Percentiles rank a stretch among this genome's conserved stretches.
Conservation (phyloP, 176 grass and related monocot genomes). For the Eleusine coracana region DNA sequence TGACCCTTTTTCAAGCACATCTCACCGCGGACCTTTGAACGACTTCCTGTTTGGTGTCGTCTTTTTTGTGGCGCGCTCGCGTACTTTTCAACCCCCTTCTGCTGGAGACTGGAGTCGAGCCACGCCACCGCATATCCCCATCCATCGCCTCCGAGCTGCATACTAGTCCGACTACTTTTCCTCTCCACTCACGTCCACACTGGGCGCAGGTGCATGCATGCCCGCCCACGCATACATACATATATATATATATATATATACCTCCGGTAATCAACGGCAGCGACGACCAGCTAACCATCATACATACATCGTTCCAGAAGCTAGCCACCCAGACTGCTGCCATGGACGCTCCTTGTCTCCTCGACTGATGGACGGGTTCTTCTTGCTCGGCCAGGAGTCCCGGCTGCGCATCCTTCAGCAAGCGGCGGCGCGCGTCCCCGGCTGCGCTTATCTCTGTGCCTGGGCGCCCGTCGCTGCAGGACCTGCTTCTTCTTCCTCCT, state of each 20-base stretch:
- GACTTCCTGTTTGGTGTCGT: slow-evolving; percentile 1
- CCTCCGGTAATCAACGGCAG: neutral
- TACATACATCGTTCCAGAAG: neutral
- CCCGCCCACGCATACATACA: slow-evolving; percentile 19
- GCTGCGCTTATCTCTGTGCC: slow-evolving; percentile 53
- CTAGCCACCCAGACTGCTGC: neutral
- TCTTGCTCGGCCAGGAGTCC: slow-evolving; percentile 47
- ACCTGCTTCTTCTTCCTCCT: neutral
- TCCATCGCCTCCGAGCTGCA: neutral
- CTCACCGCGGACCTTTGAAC: slow-evolving; percentile 28
- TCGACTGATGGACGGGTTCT: slow-evolving; percentile 41
- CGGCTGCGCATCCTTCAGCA: slow-evolving; percentile 49
- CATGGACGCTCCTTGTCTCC: neutral
- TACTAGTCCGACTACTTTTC: slow-evolving; percentile 36
- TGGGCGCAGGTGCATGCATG: neutral
- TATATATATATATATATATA: neutral
- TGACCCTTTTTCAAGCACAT: slow-evolving; percentile 35
- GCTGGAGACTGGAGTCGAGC: neutral
- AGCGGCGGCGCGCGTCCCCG: slow-evolving; percentile 51
- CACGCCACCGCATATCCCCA: neutral
- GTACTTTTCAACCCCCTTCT: slow-evolving; percentile 34
- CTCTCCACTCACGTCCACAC: slow-evolving; percentile 47
- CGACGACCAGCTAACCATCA: slow-evolving; percentile 15
- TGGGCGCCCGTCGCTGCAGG: slow-evolving; percentile 31
- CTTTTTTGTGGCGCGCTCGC: too few species aligned